phyloP scores from a whole-genome alignment of 495 filamentous ascomycete species.

The Durotheca rogersii region DNA sequence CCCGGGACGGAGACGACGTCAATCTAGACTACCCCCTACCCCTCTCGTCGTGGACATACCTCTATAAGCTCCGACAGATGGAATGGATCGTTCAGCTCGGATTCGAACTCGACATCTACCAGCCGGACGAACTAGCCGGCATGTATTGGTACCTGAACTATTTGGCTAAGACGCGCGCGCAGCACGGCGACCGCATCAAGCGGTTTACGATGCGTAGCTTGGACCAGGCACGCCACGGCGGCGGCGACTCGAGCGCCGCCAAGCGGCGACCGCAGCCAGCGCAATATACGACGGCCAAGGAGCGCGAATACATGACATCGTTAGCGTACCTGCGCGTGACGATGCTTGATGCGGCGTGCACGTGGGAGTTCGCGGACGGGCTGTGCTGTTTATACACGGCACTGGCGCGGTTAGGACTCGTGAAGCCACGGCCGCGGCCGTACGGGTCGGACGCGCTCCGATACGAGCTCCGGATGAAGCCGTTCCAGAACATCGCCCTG shows the following conservation, averaged over 20 bases:
- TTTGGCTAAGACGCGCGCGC: slow-evolving; percentile 54
- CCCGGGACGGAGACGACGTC: slow-evolving; percentile 34
- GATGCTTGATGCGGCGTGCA: slow-evolving; percentile 66
- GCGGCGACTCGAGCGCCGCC: slow-evolving; percentile 10
- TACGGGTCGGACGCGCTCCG: slow-evolving; percentile 70
- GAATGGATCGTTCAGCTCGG: slow-evolving; percentile 87
- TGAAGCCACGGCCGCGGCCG: slow-evolving; percentile 61
- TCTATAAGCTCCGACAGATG: slow-evolving; percentile 84
- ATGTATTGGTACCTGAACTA: slow-evolving; percentile 87
- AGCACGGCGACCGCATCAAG: slow-evolving; percentile 70
- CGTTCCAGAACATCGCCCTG: slow-evolving; percentile 68
- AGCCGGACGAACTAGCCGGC: slow-evolving; percentile 76
- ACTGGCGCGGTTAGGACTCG: slow-evolving; percentile 58
- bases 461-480: slow-evolving; percentile 89
- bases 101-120: slow-evolving; percentile 92
- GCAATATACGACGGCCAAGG: slow-evolving; percentile 35
- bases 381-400: slow-evolving; percentile 66
- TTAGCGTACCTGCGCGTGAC: slow-evolving; percentile 60
- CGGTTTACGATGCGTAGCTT: slow-evolving; percentile 53
- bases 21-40: slow-evolving; percentile 57
- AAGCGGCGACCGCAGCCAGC: slow-evolving; percentile 25
- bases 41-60: slow-evolving; percentile 83
- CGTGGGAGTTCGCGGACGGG: slow-evolving; percentile 69
- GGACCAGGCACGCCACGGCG: slow-evolving; percentile 33
- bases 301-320: slow-evolving; percentile 53